A percentile compares a stretch with the other conserved stretches of the same genome.
Evolutionary conservation across 441 rosid genomes (phyloP).

Genomic region (Pelargonium hybrid): DNA sequence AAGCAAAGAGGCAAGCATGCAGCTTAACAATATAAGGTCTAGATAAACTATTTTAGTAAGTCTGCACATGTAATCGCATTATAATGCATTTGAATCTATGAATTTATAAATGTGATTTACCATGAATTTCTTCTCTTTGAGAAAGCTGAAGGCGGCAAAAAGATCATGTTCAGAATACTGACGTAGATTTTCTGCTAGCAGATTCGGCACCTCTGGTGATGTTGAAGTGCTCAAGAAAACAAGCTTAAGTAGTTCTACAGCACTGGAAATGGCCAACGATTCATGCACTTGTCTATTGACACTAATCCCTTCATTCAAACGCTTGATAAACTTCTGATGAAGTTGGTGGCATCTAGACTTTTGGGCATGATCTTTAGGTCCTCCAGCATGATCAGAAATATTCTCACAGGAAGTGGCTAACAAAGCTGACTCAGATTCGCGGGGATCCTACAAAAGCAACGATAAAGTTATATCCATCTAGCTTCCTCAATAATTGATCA

Average conservation of each 20-base stretch:
- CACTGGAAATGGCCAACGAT: slow-evolving; percentile 87
- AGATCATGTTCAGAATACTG: slow-evolving; percentile 92
- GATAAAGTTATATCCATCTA: slow-evolving; percentile 17
- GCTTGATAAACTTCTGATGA: slow-evolving; percentile 47
- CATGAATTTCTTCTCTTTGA: slow-evolving; percentile 78
- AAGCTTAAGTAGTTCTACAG: slow-evolving; percentile 85
- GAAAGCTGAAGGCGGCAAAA: slow-evolving; percentile 90
- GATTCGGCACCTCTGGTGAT: slow-evolving; percentile 51
- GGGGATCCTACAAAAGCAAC: slow-evolving; percentile 29
- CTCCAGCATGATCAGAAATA: slow-evolving; percentile 20
- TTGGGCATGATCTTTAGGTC: slow-evolving; percentile 31
- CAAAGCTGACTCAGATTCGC: slow-evolving; percentile 37
- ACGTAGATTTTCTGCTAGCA: slow-evolving; percentile 64
- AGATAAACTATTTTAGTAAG: not conserved
- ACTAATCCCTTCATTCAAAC: slow-evolving; percentile 45
- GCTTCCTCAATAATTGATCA: not conserved
- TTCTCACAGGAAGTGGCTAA: slow-evolving; percentile 29
- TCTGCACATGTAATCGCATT: slow-evolving; percentile 4
- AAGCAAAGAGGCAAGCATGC: too few relatives aligned
- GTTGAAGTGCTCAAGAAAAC: slow-evolving; percentile 78
- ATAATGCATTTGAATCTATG: slow-evolving; percentile 12
- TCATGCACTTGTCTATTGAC: slow-evolving; percentile 41
- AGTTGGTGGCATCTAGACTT: slow-evolving; percentile 39
- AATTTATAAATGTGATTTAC: slow-evolving; percentile 34
- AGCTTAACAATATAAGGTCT: too few relatives aligned